Conservation (phyloP, 345 rosid genomes). For the Brassica incana region DNA sequence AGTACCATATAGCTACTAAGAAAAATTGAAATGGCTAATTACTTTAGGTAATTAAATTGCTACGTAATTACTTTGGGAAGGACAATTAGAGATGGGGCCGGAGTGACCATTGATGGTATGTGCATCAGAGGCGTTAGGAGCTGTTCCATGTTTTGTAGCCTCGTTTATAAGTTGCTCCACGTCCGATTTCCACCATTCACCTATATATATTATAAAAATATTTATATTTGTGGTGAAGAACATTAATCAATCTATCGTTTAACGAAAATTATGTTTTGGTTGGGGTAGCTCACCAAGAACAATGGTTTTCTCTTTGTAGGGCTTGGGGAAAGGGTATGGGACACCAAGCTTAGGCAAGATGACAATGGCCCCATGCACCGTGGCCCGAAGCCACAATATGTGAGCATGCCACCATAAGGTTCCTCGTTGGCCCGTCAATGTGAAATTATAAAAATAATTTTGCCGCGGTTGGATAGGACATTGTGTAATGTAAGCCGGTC, state of each 20-base stretch:
- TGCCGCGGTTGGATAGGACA: constrained; percentile 90
- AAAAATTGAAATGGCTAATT: not conserved
- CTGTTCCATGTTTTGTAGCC: constrained; percentile 61
- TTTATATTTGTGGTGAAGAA: not conserved
- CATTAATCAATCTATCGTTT: not conserved
- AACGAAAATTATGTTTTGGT: constrained; percentile 22
- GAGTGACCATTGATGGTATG: constrained; percentile 88
- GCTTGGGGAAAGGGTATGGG: constrained; percentile 85
- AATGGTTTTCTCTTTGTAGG: constrained; percentile 57
- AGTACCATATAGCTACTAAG: not conserved
- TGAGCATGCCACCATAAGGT: constrained; percentile 89
- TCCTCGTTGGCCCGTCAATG: constrained; percentile 78
- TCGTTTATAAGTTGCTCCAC: constrained; percentile 74
- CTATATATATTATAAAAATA: constrained; percentile 32
- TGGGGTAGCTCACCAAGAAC: constrained; percentile 41
- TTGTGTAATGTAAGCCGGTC: constrained; percentile 90
- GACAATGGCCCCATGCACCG: constrained; percentile 81
- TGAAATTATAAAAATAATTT: constrained; percentile 65
- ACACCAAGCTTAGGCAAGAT: constrained; percentile 80
- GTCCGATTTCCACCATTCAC: constrained; percentile 99
- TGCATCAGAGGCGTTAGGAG: constrained; percentile 83
- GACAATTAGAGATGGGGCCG: constrained; percentile 57
- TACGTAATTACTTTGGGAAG: constrained; percentile 47
- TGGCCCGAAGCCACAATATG: constrained; percentile 91
- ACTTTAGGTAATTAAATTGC: not conserved